phyloP scores from a whole-genome alignment of 768 basidiomycete genomes.

The Cystofilobasidium ferigula region DNA sequence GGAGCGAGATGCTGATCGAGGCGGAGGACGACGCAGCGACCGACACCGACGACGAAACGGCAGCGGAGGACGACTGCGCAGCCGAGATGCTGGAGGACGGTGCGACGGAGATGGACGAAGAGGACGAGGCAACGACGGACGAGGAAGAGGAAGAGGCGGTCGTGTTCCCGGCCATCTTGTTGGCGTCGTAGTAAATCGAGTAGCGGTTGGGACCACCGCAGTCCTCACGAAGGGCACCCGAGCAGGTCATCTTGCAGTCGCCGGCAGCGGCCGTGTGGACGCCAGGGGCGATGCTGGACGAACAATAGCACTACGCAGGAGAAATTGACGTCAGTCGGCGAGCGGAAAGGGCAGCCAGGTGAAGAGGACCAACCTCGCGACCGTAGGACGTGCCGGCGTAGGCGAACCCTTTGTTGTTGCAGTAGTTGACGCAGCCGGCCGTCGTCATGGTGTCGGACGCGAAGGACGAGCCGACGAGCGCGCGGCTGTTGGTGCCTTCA shows the following conservation, averaged over 20 bases:
- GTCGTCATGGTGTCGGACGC: not conserved
- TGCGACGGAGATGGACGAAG: not conserved
- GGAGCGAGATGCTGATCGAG: not conserved
- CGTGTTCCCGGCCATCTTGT: not conserved
- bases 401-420: not conserved
- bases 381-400: not conserved
- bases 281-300: not conserved
- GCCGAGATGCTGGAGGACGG: not conserved
- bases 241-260: not conserved
- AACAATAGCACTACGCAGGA: not conserved
- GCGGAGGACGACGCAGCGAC: not conserved
- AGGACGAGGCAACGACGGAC: conserved; percentile 3
- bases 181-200: not conserved
- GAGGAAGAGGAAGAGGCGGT: conserved; percentile 9
- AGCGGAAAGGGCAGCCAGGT: not conserved
- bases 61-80: too few species aligned
- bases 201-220: not conserved
- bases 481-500: not conserved
- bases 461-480: not conserved
- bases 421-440: not conserved
- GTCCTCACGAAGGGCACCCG: not conserved
- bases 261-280: not conserved
- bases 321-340: not conserved
- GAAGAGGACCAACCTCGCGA: not conserved
- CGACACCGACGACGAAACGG: too few species aligned